Base-by-base conservation (phyloP, 176 grass and related monocot species). In the Rhynchospora breviuscula region DNA sequence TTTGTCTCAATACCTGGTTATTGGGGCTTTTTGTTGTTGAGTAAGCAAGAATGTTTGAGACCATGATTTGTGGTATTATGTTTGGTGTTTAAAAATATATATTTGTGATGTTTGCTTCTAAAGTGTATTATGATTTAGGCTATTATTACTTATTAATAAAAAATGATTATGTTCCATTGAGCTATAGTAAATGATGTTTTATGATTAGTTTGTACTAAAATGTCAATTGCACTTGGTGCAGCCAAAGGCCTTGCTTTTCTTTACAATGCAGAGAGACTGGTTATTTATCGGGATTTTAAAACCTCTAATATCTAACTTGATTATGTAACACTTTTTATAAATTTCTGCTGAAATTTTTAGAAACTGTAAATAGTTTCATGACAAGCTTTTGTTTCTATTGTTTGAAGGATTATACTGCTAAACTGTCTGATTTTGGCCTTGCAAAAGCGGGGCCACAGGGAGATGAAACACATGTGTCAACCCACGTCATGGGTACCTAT, bases 241-340 rank as follows among this genome's bases (percentile, higher is more conserved):
- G 96, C 96, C 79, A 95, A 99, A 90, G 96, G 96, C 7, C 78
- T 99, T 45, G 96, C 96, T 83, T 95, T 94, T 75, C 96, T 99
- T 66, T 93, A 99, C 81, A 93, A 93, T 79, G 91, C 96, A 35
- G 89, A 95, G 91, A 95, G 85, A 81, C 91, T 91, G 40, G 88
- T 99, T 64, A 99, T 99, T 81, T 99, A 99, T 83, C 89, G 96
- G 63, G 96, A 99, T 90, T 99, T 99, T 80, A 99, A 99, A 88
- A 99, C 96, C 77, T 99, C 96, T 81, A 99, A 99, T 88, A 99
- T 99, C 87, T 92, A 95, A 78, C 85, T 99, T 71, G 96, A 99
- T 84, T 99, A 93, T 78, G 96, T 51, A 81, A 45, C 86, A 47
- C 83, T 95, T 61, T 59, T 66, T 66, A 84, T 73, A 85, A 69